Conservation (phyloP, 2,329 filamentous ascomycete genomes). For the Colletotrichum tropicicola region DNA sequence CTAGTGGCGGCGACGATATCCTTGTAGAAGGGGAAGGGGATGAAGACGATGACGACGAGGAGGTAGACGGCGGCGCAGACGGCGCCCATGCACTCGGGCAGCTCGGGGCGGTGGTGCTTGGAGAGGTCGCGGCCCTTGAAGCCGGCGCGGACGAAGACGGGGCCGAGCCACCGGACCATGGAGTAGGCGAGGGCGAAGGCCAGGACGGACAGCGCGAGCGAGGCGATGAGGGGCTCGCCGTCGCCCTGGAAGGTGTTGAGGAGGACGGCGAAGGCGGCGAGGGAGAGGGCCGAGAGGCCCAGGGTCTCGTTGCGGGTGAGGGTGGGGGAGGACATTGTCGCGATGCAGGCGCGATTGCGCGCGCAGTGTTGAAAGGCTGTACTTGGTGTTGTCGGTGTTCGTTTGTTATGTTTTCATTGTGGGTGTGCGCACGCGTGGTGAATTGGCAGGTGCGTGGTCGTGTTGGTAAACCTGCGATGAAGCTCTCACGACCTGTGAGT, state of each 20-base stretch:
- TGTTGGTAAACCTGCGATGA: neutral
- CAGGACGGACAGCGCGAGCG: slow-evolving; percentile 84
- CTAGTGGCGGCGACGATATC: slow-evolving; percentile 96
- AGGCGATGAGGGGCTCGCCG: slow-evolving; percentile 89
- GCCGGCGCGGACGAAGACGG: slow-evolving; percentile 86
- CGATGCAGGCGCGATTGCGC: slow-evolving; percentile 7
- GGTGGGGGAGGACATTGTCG: slow-evolving; percentile 41
- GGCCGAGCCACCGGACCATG: slow-evolving; percentile 92
- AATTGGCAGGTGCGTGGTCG: neutral
- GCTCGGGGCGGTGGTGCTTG: slow-evolving; percentile 73
- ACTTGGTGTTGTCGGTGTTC: neutral
- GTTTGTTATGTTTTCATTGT: slow-evolving; percentile 6
- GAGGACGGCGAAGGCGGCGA: slow-evolving; percentile 77
- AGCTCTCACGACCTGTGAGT: neutral
- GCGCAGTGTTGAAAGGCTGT: neutral
- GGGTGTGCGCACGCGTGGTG: neutral
- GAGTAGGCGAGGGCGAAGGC: slow-evolving; percentile 85
- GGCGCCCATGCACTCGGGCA: slow-evolving; percentile 96
- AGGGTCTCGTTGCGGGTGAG: slow-evolving; percentile 65
- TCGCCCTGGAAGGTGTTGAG: slow-evolving; percentile 84
- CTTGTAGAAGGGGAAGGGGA: slow-evolving; percentile 98
- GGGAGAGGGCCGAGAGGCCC: slow-evolving; percentile 68
- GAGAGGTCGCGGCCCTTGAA: slow-evolving; percentile 91
- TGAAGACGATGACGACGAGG: slow-evolving; percentile 87
- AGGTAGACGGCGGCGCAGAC: slow-evolving; percentile 94